Base-by-base conservation (phyloP, 1,284 basidiomycete genomes). In the Austropuccinia psidii region DNA sequence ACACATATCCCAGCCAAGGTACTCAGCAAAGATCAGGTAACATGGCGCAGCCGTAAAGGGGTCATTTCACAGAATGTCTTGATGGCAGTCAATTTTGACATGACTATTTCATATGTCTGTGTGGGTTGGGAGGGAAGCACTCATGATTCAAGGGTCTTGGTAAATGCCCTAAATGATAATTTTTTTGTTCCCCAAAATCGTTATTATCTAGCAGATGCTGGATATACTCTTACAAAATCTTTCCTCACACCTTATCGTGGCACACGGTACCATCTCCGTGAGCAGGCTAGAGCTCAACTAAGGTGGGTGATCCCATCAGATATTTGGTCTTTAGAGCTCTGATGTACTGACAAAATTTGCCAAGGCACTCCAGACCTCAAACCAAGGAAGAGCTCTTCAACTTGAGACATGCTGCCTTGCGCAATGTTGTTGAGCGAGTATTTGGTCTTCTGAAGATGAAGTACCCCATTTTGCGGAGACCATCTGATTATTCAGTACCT, bases 121-220 rank as follows among this genome's bases (percentile, higher is more conserved):
- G 62, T 47, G 27, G 62, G 62, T 24, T 66, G 62, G 62, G 62
- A 66, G 19, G 62, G 62, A 1, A 66, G 45, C 50, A 31, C 60
- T 15, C 60, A 62, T 29, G 13, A 62, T 45, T 17, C 19, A 4
- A 9, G 11, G 7, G 60, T 62, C 8, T 17, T 62, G 0, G 11
- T 7, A 17, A 19, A 41, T 45, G 60, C 60, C 19, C n/a, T 43
- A 21, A 6, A 19, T 8, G 47, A 45, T 6, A n/a, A 17, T 4
- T 11, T 62, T 1, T 31, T 1, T 6, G 47, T 62, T 1, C 60
- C 41, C 33, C 0, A 6, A 4, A 31, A 31, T 5, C 31, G 35
- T 17, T 45, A 45, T 17, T 62, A 27, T 17, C 27, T 62, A 15
- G 41, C 39, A 8, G 52, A 62, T 4, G 39, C 39, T 4, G 60